Conservation (phyloP, 208 protist genomes). For the Trypanosoma conorhini region DNA sequence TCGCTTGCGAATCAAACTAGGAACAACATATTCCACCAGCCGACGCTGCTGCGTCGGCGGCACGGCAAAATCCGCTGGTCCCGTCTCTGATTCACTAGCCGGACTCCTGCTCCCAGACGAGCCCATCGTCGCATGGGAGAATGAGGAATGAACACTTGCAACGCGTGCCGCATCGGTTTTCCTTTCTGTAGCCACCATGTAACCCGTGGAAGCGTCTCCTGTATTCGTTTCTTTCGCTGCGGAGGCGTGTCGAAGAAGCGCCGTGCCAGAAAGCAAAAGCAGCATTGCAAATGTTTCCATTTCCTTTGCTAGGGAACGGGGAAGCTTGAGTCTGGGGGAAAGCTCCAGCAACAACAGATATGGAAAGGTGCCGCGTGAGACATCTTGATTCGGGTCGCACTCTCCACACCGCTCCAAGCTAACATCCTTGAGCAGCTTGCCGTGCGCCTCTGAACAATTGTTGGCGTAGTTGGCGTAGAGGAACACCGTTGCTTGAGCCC, state of each 20-base stretch:
- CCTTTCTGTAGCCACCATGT: background rate
- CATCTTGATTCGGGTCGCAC: conserved; percentile 25
- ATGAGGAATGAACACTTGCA: background rate
- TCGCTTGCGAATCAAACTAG: conserved; percentile 4
- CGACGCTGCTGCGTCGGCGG: background rate
- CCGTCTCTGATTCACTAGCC: background rate
- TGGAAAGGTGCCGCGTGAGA: conserved; percentile 29
- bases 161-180: too few species aligned
- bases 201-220: background rate
- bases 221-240: background rate
- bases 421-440: conserved; percentile 26
- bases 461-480: conserved; percentile 24
- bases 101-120: background rate
- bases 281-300: conserved; percentile 32
- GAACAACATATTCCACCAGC: conserved; percentile 17
- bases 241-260: conserved; percentile 19
- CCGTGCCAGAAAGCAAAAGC: conserved; percentile 34
- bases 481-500: conserved; percentile 26
- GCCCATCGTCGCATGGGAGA: background rate
- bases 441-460: conserved; percentile 14
- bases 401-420: conserved; percentile 26
- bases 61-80: background rate
- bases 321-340: conserved; percentile 23
- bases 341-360: conserved; percentile 23
- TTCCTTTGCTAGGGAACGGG: conserved; percentile 6